Percentiles rank a stretch among this genome's conserved stretches.
These are phyloP conservation scores for Psilocybe cyanescens DNA, from an alignment of 768 basidiomycete genomes.

Conservation along the genomic window DNA sequence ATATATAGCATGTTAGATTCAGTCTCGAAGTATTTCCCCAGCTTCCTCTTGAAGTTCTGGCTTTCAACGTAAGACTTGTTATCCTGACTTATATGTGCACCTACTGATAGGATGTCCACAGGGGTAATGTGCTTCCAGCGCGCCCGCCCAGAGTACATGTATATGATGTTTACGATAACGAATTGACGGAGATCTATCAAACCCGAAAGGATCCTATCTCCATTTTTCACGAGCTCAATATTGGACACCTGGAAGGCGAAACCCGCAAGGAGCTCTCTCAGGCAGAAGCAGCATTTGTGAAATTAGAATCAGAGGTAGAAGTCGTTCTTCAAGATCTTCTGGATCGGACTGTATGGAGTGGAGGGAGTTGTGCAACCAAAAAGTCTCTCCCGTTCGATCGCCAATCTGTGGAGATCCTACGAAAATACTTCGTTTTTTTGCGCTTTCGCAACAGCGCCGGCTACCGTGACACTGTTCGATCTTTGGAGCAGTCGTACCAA, in stretches of 20 bases:
- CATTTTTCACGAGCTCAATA: constrained; percentile 49
- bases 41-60: constrained; percentile 9
- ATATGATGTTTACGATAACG: constrained; percentile 57
- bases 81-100: too few species aligned
- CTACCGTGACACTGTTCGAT: constrained; percentile 44
- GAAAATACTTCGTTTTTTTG: constrained; percentile 57
- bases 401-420: constrained; percentile 38
- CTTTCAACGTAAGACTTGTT: background rate
- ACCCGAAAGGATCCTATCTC: constrained; percentile 31
- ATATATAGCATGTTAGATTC: background rate
- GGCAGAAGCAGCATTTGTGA: constrained; percentile 46
- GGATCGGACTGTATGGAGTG: constrained; percentile 32
- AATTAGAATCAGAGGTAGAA: constrained; percentile 47
- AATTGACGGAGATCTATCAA: constrained; percentile 47
- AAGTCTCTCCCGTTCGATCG: constrained; percentile 33
- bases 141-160: constrained; percentile 48
- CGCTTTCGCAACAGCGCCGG: constrained; percentile 59
- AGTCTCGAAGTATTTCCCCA: constrained; percentile 10
- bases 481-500: constrained; percentile 25
- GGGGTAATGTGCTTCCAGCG: constrained; percentile 29
- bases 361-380: constrained; percentile 19
- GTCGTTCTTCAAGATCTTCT: constrained; percentile 38
- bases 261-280: constrained; percentile 39
- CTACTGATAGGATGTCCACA: background rate
- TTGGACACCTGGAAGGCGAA: constrained; percentile 34